Evolutionary conservation across 2,329 filamentous ascomycete species (phyloP).

Genomic region (Pseudocercospora cruenta): DNA sequence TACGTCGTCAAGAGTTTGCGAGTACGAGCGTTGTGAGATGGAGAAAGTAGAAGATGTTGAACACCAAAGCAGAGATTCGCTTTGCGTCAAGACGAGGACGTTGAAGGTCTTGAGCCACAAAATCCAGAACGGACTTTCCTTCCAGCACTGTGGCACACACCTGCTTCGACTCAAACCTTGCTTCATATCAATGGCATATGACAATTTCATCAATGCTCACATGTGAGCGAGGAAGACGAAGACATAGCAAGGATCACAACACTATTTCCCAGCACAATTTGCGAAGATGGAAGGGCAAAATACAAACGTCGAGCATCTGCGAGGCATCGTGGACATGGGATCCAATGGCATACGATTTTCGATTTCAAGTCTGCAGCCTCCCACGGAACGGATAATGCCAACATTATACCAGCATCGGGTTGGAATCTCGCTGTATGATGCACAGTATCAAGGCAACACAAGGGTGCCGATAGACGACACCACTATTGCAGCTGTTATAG

Average conservation of each 20-base stretch:
- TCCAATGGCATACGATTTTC: slow-evolving; percentile 95
- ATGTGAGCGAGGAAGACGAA: background rate
- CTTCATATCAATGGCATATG: background rate
- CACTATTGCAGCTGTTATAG: slow-evolving; percentile 68
- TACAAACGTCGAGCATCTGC: slow-evolving; percentile 27
- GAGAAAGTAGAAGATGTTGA: too few relatives aligned
- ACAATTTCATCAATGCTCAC: background rate
- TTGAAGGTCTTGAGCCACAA: too few relatives aligned
- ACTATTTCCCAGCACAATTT: background rate
- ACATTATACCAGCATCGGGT: slow-evolving; percentile 79
- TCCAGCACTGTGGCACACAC: too few relatives aligned
- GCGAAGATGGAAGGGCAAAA: background rate
- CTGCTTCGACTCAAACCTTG: too few relatives aligned
- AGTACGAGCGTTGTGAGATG: too few relatives aligned
- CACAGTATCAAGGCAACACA: slow-evolving; percentile 55
- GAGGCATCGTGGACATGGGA: slow-evolving; percentile 42
- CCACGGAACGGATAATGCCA: slow-evolving; percentile 70
- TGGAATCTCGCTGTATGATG: slow-evolving; percentile 85
- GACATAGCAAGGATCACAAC: background rate
- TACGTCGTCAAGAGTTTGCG: too few relatives aligned
- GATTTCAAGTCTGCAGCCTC: slow-evolving; percentile 77
- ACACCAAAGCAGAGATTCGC: too few relatives aligned
- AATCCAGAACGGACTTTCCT: too few relatives aligned
- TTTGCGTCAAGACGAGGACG: too few relatives aligned
- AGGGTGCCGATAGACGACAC: slow-evolving; percentile 58